These are phyloP conservation scores for Fomitopsis pulvina DNA, from an alignment of 768 basidiomycete species.

Conservation along the genomic window DNA sequence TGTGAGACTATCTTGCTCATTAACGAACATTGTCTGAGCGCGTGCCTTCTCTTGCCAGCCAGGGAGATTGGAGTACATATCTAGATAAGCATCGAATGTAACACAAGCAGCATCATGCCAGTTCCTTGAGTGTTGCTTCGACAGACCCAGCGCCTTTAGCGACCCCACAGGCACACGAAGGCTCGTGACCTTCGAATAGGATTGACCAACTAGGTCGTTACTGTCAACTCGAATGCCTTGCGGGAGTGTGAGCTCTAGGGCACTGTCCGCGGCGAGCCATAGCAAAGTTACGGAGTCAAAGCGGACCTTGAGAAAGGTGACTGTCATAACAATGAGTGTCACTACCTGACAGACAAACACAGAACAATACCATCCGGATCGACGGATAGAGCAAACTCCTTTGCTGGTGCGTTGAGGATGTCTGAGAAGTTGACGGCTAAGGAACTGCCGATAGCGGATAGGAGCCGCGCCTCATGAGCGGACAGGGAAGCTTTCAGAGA, in stretches of 20 bases:
- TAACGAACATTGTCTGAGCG: constrained; percentile 60
- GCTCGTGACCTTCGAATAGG: constrained; percentile 58
- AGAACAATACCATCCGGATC: constrained; percentile 71
- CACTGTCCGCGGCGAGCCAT: constrained; percentile 47
- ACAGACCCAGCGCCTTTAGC: constrained; percentile 44
- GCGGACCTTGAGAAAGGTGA: constrained; percentile 76
- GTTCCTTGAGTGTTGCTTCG: constrained; percentile 28
- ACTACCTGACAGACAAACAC: background rate
- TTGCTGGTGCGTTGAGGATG: constrained; percentile 72
- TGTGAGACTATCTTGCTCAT: constrained; percentile 64
- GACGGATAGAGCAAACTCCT: constrained; percentile 48
- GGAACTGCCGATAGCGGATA: constrained; percentile 46
- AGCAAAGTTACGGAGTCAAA: constrained; percentile 48
- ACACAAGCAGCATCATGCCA: constrained; percentile 68
- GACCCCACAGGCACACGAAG: constrained; percentile 46
- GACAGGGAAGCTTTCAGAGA: constrained; percentile 49
- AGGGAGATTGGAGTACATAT: constrained; percentile 59
- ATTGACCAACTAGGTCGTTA: constrained; percentile 70
- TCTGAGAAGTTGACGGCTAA: constrained; percentile 74
- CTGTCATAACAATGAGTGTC: constrained; percentile 30
- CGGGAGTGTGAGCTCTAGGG: constrained; percentile 48
- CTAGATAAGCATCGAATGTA: constrained; percentile 49
- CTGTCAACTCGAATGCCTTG: constrained; percentile 57
- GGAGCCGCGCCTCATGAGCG: constrained; percentile 42
- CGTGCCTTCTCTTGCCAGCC: constrained; percentile 46